Evolutionary conservation across 176 grass and related monocot genomes (phyloP), one percentile per base, ranked within the genome.

Genomic region (Panicum miliaceum): DNA sequence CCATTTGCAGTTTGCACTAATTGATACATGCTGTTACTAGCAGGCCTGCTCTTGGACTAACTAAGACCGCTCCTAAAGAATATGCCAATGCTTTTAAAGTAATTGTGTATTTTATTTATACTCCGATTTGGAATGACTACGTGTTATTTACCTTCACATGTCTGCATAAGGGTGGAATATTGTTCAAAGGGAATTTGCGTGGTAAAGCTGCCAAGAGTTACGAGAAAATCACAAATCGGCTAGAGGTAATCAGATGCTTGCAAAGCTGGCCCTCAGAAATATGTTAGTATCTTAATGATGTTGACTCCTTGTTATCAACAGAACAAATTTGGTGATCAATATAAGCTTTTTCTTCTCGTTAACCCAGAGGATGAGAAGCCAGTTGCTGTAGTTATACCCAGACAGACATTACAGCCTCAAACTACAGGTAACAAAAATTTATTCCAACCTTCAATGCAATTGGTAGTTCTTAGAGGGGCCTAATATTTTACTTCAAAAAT

Each of bases 341-440:
- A 87, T 90, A 95, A 90, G 84, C 27, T 96, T 90, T 99, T 99
- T 81, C 90, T 99, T 88, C 90, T 99, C 22, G 64, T 99, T 66
- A 96, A 99, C 72, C 93, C 93, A 76, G 93, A 96, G 77, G 96
- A 99, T 68, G 96, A 99, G 71, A 94, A 96, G 35, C 93, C 97
- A 6, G 75, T 99, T 82, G 97, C 91, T 41, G 97, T 99, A 79
- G 85, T 99, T 70, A 89, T 99, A 71, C 97, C 97, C 71, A 90
- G 76, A 64, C 80, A 84, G 83, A 92, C 91, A 76, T 81, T 99
- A 72, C 87, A 89, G 26, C 89, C 80, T 88, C 86, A 88, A 68
- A 85, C 89, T 81, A 90, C 91, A 84, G 91, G 93, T 99, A 81
- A 84, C 84, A 81, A n/a, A 81, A 71, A 20, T 22, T 54, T 64